Evolutionary conservation across 2,329 filamentous ascomycete species (phyloP), one percentile per base, ranked within the genome.

Genomic region (Apiospora saccharicola): DNA sequence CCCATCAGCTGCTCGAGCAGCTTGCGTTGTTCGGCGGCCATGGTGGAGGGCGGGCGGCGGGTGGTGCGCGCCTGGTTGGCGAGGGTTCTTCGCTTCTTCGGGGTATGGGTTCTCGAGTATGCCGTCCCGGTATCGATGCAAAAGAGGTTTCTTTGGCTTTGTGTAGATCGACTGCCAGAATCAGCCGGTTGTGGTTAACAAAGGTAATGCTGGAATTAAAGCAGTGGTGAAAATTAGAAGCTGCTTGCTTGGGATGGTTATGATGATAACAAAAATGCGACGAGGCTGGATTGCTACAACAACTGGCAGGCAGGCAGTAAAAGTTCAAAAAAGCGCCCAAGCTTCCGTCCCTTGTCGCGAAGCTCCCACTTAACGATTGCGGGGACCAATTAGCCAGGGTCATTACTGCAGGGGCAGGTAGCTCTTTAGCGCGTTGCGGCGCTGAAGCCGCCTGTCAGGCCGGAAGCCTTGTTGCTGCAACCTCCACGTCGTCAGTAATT

Each of bases 11-110:
- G 96, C 91, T 98, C 90, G 71, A 99, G 94, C 88, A 98, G 92
- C 90, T 97, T 97, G 82, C 96, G 92, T 85, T 98, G 96, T 91
- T 99, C 96, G 76, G 96, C 95, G 72, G 96, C 96, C 96, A 98
- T 98, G 77, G 69, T 46, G 68, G 61, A 14, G 19, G 57, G 34
- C 57, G 34, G 57, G 57, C 57, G 34, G 57, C 34, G 57, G 57
- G 34, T 6, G 57, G 57, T 37, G 19, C 8, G 57, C 57, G 34
- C 57, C 57, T 64, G 37, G 30, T 64, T n/a, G 57, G 57, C 57
- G 57, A 64, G 57, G 34, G 57, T 22, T 26, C 8, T 24, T 26
- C n/a, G 34, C 30, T 64, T 41, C 37, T 41, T 41, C 37, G 37
- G 57, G 12, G 16, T 37, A 13, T 4, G 22, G 16, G 34, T 24